Evolutionary conservation across 129 eudicot species (phyloP).

Genomic region (Chrysanthemum seticuspe): DNA sequence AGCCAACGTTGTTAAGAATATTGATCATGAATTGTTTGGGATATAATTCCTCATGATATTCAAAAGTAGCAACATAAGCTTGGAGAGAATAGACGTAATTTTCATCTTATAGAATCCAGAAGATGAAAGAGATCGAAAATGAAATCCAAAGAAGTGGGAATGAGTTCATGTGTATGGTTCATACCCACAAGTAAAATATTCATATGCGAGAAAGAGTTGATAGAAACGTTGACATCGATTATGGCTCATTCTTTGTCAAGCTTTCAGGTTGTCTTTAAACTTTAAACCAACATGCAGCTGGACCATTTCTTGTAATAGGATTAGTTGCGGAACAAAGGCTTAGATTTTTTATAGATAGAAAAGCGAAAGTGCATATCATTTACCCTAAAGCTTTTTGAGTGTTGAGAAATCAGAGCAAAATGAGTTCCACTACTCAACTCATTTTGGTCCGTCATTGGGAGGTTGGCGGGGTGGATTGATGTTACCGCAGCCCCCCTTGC

Average conservation of each 20-base stretch:
- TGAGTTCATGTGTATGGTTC: conserved; percentile 4
- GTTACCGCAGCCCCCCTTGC: too few species aligned
- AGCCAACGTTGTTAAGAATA: conserved; percentile 6
- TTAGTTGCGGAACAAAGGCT: too few species aligned
- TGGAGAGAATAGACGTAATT: background rate
- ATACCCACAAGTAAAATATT: background rate
- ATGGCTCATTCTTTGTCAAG: background rate
- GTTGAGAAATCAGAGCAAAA: too few species aligned
- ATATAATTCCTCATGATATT: conserved; percentile 11
- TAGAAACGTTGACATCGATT: background rate
- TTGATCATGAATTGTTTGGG: background rate
- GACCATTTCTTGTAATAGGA: too few species aligned
- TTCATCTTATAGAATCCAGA: background rate
- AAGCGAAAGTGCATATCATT: too few species aligned
- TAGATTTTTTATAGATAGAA: too few species aligned
- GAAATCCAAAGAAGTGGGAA: conserved; percentile 14
- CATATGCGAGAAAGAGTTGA: background rate
- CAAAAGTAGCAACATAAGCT: background rate
- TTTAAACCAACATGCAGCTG: too few species aligned
- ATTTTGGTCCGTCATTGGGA: too few species aligned
- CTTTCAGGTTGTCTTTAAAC: background rate
- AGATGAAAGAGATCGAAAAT: conserved; percentile 4
- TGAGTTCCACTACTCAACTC: too few species aligned
- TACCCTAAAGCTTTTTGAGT: too few species aligned
- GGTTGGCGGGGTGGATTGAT: too few species aligned